Conservation (phyloP, 805 yeast genomes). For the Yamadazyma insecticola region DNA sequence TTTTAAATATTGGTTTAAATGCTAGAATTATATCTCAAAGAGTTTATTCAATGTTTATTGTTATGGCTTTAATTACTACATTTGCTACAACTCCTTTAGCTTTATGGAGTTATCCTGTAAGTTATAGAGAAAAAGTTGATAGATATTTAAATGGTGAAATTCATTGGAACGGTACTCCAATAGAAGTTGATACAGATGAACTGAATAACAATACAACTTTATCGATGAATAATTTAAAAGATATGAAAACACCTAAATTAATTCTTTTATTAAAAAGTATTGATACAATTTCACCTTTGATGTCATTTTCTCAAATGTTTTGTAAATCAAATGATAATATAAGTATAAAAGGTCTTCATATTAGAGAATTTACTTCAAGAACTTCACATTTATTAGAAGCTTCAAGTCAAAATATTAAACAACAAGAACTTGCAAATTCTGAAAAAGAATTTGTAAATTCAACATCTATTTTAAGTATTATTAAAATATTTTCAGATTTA, state of each 20-base stretch:
- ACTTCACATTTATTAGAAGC: constrained; percentile 69
- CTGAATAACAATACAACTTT: constrained; percentile 2
- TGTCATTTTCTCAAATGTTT: constrained; percentile 24
- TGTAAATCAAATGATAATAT: constrained; percentile 10
- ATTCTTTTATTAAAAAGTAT: constrained; percentile 24
- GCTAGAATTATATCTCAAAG: constrained; percentile 63
- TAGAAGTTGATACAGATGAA: constrained; percentile 1
- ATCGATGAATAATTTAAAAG: constrained; percentile 3
- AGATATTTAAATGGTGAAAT: constrained; percentile 21
- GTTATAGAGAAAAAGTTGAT: constrained; percentile 50
- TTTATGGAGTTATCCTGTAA: constrained; percentile 53
- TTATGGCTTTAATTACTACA: constrained; percentile 78
- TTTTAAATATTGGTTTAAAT: constrained; percentile 65
- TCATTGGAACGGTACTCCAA: constrained; percentile 21
- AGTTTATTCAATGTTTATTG: constrained; percentile 74
- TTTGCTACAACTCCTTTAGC: constrained; percentile 79
- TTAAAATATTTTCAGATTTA: constrained; percentile 29
- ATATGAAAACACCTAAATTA: constrained; percentile 17
- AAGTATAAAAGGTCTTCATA: constrained; percentile 46
- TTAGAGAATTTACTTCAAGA: constrained; percentile 59
- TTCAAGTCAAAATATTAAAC: constrained; percentile 44
- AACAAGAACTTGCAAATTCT: constrained; percentile 13
- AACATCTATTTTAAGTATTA: constrained; percentile 29
- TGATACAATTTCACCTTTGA: constrained; percentile 29
- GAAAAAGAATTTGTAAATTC: constrained; percentile 24